Evolutionary conservation across 2,329 filamentous ascomycete genomes (phyloP), one percentile per base, ranked within the genome.

Genomic region (Amesomyces nigricolor): DNA sequence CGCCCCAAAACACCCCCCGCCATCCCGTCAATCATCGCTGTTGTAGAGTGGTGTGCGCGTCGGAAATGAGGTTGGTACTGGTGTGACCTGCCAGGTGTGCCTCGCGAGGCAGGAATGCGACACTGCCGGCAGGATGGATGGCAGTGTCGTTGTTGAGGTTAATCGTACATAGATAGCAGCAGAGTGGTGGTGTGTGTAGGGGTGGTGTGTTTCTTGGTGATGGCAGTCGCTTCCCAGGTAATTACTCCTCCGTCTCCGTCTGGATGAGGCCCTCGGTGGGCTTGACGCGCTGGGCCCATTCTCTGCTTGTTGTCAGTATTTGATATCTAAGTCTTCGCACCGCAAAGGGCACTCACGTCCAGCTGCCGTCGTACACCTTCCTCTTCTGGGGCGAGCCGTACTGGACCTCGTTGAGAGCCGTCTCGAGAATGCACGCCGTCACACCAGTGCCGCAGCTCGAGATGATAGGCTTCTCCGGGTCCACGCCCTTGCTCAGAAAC

Each of bases 371-470:
- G 66, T 99, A 99, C 19, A 99, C 78, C 67, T 81, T 85, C 62
- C 89, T 82, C 53, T 81, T 81, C 58, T 85, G 79, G 0, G 80
- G 72, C 4, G 81, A 75, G 2, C 87, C 88, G 67, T 84, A 91
- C 1, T 85, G 86, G 19, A 91, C 89, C 70, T 90, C 85, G 30
- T 82, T 83, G 52, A 99, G 73, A 2, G 91, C 94, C 38, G 91
- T 87, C 68, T 99, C 94, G 42, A 99, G 83, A 43, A 96, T 82
- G 16, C 89, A 89, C 7, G 94, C 94, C 10, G 91, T 97, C 50
- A 99, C 92, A 35, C 94, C 94, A 6, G 91, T 96, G 11, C 94
- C 94, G 65, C 94, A 99, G 65, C 82, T 92, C 48, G 84, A 88
- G 64, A 97, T 87, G 62, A 96, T 88, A 3, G 91, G 88, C 69